Base-by-base conservation (phyloP, 2,329 filamentous ascomycete species). In the Grosmannia penicillata region DNA sequence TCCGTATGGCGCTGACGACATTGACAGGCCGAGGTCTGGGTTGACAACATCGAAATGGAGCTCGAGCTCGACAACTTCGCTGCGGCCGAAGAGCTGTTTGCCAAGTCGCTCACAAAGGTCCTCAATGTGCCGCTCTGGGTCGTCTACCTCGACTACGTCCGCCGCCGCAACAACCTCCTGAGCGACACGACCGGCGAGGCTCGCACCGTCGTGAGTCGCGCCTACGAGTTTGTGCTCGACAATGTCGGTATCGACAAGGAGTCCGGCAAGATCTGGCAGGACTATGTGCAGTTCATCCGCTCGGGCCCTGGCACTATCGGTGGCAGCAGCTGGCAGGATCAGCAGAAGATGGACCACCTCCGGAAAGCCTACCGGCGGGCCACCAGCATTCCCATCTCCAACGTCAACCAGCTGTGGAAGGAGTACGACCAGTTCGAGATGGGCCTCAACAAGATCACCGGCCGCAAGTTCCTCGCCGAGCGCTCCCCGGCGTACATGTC, bases 361-460 rank as follows among this genome's bases (percentile, higher is more conserved):
- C 79, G 91, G 43, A 93, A 93, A 55, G 82, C 84, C 1, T 98
- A 95, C 55, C 87, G 95, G 51, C 80, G 80, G 38, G 89, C 89
- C 13, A 83, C 95, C 41, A 78, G 75, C 47, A 75, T 95, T 28
- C 93, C 93, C 5, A 93, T 85, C 45, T 75, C 79, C 39, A 81
- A 80, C 24, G 75, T 93, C 35, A 83, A 89, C 51, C 72, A 71
- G 37, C 63, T 98, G 13, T 98, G 91, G 93, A 94, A 93, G 56
- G 89, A 98, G 53, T 98, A 98, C 53, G 87, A 96, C 55, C 78
- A 83, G 48, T 98, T 98, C 53, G 91, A 98, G 60, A 86, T 91
- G 73, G 75, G 79, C 6, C 60, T 95, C 42, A 95, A 95, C 64
- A 96, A 94, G 58, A 74, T 85, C 47, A 93, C 86, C 30, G 91